Evolutionary conservation across 2,329 filamentous ascomycete genomes (phyloP).

Genomic region (Colletotrichum graminicola): DNA sequence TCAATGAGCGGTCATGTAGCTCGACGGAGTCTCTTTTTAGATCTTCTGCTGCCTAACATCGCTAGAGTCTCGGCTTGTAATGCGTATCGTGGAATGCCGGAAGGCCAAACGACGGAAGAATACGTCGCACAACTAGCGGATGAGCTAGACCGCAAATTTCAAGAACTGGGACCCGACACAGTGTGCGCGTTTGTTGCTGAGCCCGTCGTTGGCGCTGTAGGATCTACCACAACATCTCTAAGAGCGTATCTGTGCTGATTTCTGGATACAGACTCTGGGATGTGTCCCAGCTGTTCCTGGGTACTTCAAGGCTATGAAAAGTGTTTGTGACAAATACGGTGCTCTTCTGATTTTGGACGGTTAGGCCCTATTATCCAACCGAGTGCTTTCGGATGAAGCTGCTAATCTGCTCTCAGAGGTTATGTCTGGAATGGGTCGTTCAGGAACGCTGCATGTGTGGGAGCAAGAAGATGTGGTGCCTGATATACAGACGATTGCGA

Average conservation of each 20-base stretch:
- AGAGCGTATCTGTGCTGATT: background rate
- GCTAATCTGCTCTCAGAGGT: conserved; percentile 48
- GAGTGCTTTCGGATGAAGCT: background rate
- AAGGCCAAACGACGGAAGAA: conserved; percentile 66
- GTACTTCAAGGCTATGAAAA: conserved; percentile 77
- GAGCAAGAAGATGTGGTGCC: conserved; percentile 53
- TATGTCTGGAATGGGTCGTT: conserved; percentile 38
- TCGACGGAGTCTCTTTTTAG: conserved; percentile 72
- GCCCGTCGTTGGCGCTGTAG: conserved; percentile 78
- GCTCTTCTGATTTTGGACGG: conserved; percentile 79
- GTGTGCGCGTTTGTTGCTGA: conserved; percentile 74
- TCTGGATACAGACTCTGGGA: conserved; percentile 67
- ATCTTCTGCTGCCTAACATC: conserved; percentile 68
- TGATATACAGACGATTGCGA: conserved; percentile 70
- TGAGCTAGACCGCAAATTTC: conserved; percentile 77
- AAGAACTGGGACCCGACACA: conserved; percentile 70
- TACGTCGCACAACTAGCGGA: conserved; percentile 65
- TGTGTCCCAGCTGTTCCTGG: conserved; percentile 67
- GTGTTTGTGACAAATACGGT: conserved; percentile 77
- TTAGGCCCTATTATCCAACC: background rate
- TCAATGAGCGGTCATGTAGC: conserved; percentile 72
- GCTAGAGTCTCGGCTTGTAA: conserved; percentile 76
- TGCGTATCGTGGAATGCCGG: conserved; percentile 68
- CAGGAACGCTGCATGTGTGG: conserved; percentile 33
- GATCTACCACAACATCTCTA: conserved; percentile 47